Base-by-base conservation (phyloP, 441 rosid species). In the Melastoma candidum region DNA sequence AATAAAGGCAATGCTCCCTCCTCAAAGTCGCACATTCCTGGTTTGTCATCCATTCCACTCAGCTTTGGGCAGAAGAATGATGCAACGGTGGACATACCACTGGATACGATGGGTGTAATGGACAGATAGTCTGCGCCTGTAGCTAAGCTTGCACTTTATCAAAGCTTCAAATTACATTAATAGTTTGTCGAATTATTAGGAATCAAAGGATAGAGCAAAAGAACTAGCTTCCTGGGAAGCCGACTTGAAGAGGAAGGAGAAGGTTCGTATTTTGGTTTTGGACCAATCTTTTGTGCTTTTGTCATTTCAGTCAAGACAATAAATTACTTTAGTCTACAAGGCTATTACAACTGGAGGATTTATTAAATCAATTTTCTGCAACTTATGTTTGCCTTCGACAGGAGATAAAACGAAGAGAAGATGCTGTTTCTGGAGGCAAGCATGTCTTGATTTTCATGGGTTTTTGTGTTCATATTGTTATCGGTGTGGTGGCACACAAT, bases 381-480 rank as follows among this genome's bases (percentile, higher is more conserved):
- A 4, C 49, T 26, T 46, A 12, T 44, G 51, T 24, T 58, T n/a
- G 44, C 43, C 27, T 52, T 46, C 54, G 41, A 8, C 76, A 92
- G 98, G 98, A 88, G 14, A 77, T 92, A 63, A 85, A 79, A 63
- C 74, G 84, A 63, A 83, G 95, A 73, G 98, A 92, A 69, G 97
- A 88, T 55, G 81, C 94, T 53, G 65, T 85, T 71, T 52, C 80
- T 58, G 71, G 54, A 69, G 79, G 98, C 82, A 71, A 64, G 76
- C 52, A 26, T 24, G n/a, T 51, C 51, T n/a, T 11, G 12, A 1
- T 64, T 52, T 52, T 13, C 12, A 52, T 39, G 46, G 43, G 12
- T 45, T 26, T 52, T 39, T 12, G 14, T 8, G 3, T 8, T 17
- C 63, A 29, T 36, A 44, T 26, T 61, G 49, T 54, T 7, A 29